Percentiles rank a stretch among this genome's conserved stretches.
phyloP scores from a whole-genome alignment of 352 stramenopile genomes.

The Elongisporangium undulatum region DNA sequence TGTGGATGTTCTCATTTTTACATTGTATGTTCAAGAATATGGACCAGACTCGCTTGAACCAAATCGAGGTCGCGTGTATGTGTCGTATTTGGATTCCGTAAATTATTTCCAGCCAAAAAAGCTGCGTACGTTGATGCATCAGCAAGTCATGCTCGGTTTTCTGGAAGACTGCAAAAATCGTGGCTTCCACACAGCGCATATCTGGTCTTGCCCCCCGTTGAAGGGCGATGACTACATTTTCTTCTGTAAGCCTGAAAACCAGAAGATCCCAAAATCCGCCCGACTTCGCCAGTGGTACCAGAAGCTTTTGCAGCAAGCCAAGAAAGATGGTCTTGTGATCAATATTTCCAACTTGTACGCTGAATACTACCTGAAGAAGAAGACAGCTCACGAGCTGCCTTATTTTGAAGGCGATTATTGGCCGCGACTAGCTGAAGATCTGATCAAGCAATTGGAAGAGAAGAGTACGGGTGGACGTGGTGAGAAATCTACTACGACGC shows the following conservation, averaged over 20 bases:
- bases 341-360: conserved; percentile 85
- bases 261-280: conserved; percentile 87
- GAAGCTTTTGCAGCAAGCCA: conserved; percentile 73
- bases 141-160: conserved; percentile 87
- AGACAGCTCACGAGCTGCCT: conserved; percentile 87
- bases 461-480: conserved; percentile 53
- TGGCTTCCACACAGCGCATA: conserved; percentile 84
- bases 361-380: conserved; percentile 88
- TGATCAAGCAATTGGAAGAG: conserved; percentile 98
- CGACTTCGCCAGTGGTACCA: conserved; percentile 86
- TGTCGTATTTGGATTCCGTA: conserved; percentile 87
- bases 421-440: conserved; percentile 96
- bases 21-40: conserved; percentile 88
- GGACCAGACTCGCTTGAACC: conserved; percentile 61
- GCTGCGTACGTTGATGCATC: conserved; percentile 83
- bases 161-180: conserved; percentile 85
- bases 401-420: conserved; percentile 99
- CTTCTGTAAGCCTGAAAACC: conserved; percentile 88
- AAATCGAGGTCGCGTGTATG: conserved; percentile 82
- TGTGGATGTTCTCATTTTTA: conserved; percentile 87
- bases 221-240: conserved; percentile 91
- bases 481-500: conserved; percentile 12
- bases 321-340: conserved; percentile 74
- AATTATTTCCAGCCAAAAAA: conserved; percentile 90
- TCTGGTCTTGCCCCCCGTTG: conserved; percentile 87